Percentiles rank a stretch among this genome's conserved stretches.
phyloP scores from a whole-genome alignment of 345 rosid genomes.

The Euphorbia peplus region DNA sequence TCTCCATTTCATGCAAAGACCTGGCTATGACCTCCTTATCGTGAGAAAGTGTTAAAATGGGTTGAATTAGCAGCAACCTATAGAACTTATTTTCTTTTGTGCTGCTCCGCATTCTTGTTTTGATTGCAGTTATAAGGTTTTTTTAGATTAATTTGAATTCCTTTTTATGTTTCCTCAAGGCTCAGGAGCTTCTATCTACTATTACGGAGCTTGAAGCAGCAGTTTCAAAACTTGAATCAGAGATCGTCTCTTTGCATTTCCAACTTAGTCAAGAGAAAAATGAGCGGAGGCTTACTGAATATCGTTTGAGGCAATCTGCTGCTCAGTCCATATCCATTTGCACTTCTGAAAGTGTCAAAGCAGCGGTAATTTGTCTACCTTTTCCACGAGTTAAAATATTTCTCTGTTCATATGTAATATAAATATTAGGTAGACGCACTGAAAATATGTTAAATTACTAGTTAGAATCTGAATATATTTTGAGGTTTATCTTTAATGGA shows the following conservation, averaged over 20 bases:
- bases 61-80: neutral
- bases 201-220: constrained; percentile 62
- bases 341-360: constrained; percentile 22
- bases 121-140: neutral
- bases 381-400: neutral
- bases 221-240: constrained; percentile 70
- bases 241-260: constrained; percentile 78
- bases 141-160: constrained; percentile 18
- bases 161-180: constrained; percentile 37
- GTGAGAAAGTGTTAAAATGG: neutral
- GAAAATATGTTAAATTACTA: too few species aligned
- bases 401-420: neutral
- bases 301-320: constrained; percentile 56
- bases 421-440: too few species aligned
- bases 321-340: constrained; percentile 43
- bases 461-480: neutral
- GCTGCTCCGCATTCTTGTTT: constrained; percentile 1
- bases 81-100: neutral
- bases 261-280: constrained; percentile 93
- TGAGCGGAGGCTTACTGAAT: constrained; percentile 80
- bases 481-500: neutral
- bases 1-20: neutral
- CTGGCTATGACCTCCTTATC: neutral
- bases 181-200: constrained; percentile 68
- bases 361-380: constrained; percentile 23